These are phyloP conservation scores for Phialophora expanda DNA, from an alignment of 2,329 filamentous ascomycete species.

Conservation along the genomic window DNA sequence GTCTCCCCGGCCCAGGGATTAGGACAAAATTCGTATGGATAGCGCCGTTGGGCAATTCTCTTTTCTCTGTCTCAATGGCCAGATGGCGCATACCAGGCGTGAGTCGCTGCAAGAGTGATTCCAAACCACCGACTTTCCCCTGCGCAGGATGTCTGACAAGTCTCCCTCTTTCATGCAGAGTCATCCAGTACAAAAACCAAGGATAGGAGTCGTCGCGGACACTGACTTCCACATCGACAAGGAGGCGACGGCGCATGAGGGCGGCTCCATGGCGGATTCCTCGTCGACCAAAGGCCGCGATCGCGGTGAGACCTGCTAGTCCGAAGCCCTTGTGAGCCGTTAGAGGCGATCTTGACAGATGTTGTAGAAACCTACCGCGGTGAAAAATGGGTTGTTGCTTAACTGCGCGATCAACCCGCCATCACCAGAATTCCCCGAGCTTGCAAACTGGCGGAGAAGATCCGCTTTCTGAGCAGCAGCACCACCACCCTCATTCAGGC, in stretches of 20 bases:
- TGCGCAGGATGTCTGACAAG: slow-evolving; percentile 54
- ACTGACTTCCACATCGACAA: slow-evolving; percentile 95
- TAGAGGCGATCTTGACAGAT: neutral
- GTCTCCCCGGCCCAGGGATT: slow-evolving; percentile 87
- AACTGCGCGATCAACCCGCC: slow-evolving; percentile 53
- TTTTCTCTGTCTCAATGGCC: slow-evolving; percentile 68
- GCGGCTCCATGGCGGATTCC: slow-evolving; percentile 73
- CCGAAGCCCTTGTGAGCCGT: slow-evolving; percentile 70
- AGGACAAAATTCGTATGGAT: slow-evolving; percentile 81
- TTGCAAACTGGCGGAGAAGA: slow-evolving; percentile 33
- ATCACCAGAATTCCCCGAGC: slow-evolving; percentile 42
- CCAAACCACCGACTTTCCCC: slow-evolving; percentile 51
- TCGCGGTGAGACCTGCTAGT: slow-evolving; percentile 84
- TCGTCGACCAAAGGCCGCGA: slow-evolving; percentile 78
- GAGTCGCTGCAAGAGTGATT: slow-evolving; percentile 61
- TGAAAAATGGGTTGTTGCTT: slow-evolving; percentile 57
- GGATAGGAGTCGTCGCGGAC: slow-evolving; percentile 90
- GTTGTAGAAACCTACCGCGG: slow-evolving; percentile 48
- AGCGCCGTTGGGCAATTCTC: slow-evolving; percentile 68
- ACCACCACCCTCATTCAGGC: slow-evolving; percentile 17
- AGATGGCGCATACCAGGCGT: slow-evolving; percentile 67
- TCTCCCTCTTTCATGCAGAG: slow-evolving; percentile 73
- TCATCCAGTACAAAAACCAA: slow-evolving; percentile 95
- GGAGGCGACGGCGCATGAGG: slow-evolving; percentile 79
- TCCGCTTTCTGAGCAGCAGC: slow-evolving; percentile 30